phyloP scores from a whole-genome alignment of 2,329 filamentous ascomycete genomes.

The Aspergillus arachidicola region DNA sequence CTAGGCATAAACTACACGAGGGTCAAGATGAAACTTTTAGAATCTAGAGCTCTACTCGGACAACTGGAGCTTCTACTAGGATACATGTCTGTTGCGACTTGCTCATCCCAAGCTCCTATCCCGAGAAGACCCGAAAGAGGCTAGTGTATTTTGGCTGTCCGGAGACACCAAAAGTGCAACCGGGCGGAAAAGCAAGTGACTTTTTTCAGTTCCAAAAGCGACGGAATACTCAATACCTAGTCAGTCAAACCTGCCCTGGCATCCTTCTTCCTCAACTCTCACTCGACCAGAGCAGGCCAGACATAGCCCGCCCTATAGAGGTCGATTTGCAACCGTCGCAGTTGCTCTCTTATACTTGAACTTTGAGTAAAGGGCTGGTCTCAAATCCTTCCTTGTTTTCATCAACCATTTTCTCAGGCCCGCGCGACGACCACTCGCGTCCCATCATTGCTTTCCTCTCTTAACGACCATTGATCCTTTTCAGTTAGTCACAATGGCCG shows the following conservation, averaged over 20 bases:
- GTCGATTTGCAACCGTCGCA: not conserved
- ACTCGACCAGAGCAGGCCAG: slow-evolving; percentile 27
- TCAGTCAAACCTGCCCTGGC: slow-evolving; percentile 13
- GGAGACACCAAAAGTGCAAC: slow-evolving; percentile 32
- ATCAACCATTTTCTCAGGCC: slow-evolving; percentile 25
- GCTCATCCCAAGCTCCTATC: slow-evolving; percentile 3
- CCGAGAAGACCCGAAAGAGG: slow-evolving; percentile 19
- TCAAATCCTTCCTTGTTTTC: slow-evolving; percentile 30
- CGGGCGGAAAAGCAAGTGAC: slow-evolving; percentile 31
- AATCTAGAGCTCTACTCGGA: not conserved
- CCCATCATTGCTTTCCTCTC: slow-evolving; percentile 9
- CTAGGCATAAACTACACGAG: not conserved
- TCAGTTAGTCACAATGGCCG: slow-evolving; percentile 41
- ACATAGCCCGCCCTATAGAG: slow-evolving; percentile 20
- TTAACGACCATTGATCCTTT: slow-evolving; percentile 16
- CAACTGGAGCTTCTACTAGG: not conserved
- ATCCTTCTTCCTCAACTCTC: slow-evolving; percentile 20
- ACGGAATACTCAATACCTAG: slow-evolving; percentile 8
- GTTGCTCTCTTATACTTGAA: slow-evolving; percentile 4
- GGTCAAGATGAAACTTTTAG: not conserved
- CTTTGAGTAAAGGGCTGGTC: slow-evolving; percentile 31
- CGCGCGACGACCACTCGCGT: slow-evolving; percentile 27
- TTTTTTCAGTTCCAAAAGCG: slow-evolving; percentile 36
- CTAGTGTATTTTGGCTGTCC: slow-evolving; percentile 24
- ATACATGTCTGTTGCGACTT: not conserved